Conservation (phyloP, 225 moss, liverwort and hornwort species). For the Sphagnum contortum region DNA sequence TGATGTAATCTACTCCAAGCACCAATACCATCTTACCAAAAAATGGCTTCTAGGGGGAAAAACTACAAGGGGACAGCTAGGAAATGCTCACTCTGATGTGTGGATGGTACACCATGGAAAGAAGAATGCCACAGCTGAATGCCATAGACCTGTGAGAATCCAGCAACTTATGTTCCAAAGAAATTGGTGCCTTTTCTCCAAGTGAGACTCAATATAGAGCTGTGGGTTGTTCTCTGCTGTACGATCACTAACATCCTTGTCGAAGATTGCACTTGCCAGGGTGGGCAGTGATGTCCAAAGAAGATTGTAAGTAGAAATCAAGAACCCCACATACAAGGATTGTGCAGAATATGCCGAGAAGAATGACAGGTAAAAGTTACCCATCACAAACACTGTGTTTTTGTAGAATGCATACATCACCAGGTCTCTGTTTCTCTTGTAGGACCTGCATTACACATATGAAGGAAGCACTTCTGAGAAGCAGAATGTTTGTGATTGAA, state of each 20-base stretch:
- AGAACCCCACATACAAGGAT: conserved; percentile 29
- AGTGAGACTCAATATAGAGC: conserved; percentile 68
- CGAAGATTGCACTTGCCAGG: conserved; percentile 51
- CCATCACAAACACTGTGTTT: conserved; percentile 53
- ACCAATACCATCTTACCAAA: no score
- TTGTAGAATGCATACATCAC: conserved; percentile 76
- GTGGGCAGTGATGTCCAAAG: conserved; percentile 68
- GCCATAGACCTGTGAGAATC: conserved; percentile 49
- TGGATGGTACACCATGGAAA: conserved; percentile 30
- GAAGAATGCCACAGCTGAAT: conserved; percentile 58
- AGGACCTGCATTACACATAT: conserved; percentile 45
- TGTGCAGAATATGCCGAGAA: conserved; percentile 67
- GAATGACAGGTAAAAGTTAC: conserved; percentile 58
- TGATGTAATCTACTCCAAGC: no score
- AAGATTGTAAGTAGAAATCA: conserved; percentile 62
- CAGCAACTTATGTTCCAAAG: conserved; percentile 31
- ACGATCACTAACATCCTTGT: conserved; percentile 64
- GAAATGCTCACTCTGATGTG: conserved; percentile 22
- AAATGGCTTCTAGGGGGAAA: no score
- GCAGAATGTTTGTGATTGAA: no score
- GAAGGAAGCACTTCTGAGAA: no score
- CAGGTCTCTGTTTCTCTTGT: conserved; percentile 76
- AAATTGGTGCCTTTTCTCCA: conserved; percentile 36
- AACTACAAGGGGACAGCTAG: no score
- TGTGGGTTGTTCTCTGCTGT: conserved; percentile 94